A percentile compares a stretch with the other conserved stretches of the same genome.
phyloP scores from a whole-genome alignment of 257 asterid species.

The Eucommia ulmoides region DNA sequence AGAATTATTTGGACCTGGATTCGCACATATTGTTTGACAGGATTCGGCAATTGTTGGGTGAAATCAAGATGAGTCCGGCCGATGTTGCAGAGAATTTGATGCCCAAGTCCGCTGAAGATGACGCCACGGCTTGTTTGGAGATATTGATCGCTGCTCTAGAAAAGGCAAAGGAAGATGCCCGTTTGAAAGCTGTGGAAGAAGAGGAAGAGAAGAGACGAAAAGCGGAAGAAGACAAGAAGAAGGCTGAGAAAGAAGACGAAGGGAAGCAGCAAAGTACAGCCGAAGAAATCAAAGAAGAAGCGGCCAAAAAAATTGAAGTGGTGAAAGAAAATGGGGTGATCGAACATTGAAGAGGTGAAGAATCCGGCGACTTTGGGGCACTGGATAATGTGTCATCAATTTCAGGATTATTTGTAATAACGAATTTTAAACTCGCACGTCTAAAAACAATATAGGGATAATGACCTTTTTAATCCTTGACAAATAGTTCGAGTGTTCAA shows the following conservation, averaged over 20 bases:
- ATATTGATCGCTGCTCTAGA: neutral
- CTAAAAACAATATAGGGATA: too few species aligned
- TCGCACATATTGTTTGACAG: neutral
- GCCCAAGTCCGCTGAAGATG: neutral
- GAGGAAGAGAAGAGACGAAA: neutral
- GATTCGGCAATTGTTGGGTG: neutral
- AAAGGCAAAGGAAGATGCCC: neutral
- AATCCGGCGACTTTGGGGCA: neutral
- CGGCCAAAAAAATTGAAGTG: neutral
- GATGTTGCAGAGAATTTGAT: neutral
- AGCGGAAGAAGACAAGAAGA: neutral
- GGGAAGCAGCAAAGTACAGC: neutral
- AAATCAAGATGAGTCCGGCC: neutral
- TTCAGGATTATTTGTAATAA: too few species aligned
- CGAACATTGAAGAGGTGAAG: neutral
- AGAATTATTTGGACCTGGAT: conserved; percentile 6
- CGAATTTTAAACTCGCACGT: too few species aligned
- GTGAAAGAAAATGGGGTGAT: neutral
- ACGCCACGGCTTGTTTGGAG: neutral
- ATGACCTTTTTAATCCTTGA: too few species aligned
- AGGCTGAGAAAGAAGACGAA: neutral
- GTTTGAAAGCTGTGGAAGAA: neutral
- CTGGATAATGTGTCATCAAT: neutral
- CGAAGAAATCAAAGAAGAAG: too few species aligned
- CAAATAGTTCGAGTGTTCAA: too few species aligned